Conservation (phyloP, 805 yeast species). For the Lipomyces spencermartinsiae region DNA sequence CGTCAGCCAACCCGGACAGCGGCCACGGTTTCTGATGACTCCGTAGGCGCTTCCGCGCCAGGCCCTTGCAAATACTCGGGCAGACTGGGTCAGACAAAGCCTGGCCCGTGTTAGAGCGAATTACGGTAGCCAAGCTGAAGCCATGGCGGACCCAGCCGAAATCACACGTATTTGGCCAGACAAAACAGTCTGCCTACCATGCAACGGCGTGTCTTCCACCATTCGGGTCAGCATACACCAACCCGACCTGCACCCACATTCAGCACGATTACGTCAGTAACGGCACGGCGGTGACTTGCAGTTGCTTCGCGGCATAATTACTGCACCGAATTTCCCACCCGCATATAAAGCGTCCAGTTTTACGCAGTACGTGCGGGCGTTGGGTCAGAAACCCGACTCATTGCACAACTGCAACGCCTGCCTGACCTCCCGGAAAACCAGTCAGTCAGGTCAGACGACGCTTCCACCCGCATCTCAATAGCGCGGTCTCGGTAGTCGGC, state of each 20-base stretch:
- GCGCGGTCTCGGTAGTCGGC: slow-evolving; percentile 14
- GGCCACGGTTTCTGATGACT: slow-evolving; percentile 29
- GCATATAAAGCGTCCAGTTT: slow-evolving; percentile 27
- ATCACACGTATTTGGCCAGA: neutral
- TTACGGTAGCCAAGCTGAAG: neutral
- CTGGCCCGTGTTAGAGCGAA: slow-evolving; percentile 5
- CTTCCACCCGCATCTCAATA: slow-evolving; percentile 5
- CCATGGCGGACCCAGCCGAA: slow-evolving; percentile 4
- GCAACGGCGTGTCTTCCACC: neutral
- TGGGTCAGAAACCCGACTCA: neutral
- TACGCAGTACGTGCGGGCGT: slow-evolving; percentile 3
- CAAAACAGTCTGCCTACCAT: neutral
- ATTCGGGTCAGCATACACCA: neutral
- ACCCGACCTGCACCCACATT: slow-evolving; percentile 10
- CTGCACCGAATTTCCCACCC: slow-evolving; percentile 41
- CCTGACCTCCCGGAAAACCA: neutral
- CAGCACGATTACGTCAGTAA: neutral
- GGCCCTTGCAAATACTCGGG: slow-evolving; percentile 38
- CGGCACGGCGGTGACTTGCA: slow-evolving; percentile 2
- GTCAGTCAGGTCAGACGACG: slow-evolving; percentile 4
- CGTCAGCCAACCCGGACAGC: neutral
- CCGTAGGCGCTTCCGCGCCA: slow-evolving; percentile 37
- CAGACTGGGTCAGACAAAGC: slow-evolving; percentile 13
- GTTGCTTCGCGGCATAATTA: slow-evolving; percentile 9
- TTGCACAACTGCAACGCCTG: slow-evolving; percentile 7